Conservation (phyloP, 208 protist species). For the Porcisia deanei region DNA sequence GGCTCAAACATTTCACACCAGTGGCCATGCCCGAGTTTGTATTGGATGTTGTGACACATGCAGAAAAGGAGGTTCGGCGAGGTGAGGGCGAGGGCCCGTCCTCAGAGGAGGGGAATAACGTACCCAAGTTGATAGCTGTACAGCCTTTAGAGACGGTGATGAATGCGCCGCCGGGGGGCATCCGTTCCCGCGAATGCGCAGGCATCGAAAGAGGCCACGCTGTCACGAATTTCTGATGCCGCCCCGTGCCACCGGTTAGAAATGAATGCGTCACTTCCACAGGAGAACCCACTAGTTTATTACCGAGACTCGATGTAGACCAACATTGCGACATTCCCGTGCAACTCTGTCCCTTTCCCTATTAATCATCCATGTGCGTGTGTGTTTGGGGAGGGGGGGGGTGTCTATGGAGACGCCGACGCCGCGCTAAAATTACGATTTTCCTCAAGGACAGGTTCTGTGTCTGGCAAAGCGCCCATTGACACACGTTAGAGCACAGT, state of each 20-base stretch:
- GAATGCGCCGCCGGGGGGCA: neutral
- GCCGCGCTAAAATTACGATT: neutral
- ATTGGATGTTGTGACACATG: conserved; percentile 16
- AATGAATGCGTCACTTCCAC: neutral
- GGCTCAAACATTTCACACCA: conserved; percentile 15
- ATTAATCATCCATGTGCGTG: neutral
- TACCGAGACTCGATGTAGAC: neutral
- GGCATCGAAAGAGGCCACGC: neutral
- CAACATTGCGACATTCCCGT: neutral
- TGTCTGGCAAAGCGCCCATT: neutral
- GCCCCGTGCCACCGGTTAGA: neutral
- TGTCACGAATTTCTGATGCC: neutral
- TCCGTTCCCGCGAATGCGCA: neutral
- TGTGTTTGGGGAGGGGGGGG: neutral
- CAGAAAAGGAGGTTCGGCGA: conserved; percentile 16
- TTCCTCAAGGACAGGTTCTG: neutral
- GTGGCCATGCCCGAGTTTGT: conserved; percentile 18
- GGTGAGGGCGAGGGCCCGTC: neutral
- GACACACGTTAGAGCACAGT: too few species aligned
- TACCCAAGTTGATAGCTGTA: conserved; percentile 10
- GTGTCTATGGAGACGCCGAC: too few species aligned
- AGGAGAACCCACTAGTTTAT: neutral
- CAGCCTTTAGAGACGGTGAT: neutral
- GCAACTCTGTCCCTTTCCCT: neutral
- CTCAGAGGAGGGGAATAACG: neutral